Percentiles rank a stretch among this genome's conserved stretches.
phyloP scores from a whole-genome alignment of 768 basidiomycete genomes.

The Hysterangium stoloniferum region DNA sequence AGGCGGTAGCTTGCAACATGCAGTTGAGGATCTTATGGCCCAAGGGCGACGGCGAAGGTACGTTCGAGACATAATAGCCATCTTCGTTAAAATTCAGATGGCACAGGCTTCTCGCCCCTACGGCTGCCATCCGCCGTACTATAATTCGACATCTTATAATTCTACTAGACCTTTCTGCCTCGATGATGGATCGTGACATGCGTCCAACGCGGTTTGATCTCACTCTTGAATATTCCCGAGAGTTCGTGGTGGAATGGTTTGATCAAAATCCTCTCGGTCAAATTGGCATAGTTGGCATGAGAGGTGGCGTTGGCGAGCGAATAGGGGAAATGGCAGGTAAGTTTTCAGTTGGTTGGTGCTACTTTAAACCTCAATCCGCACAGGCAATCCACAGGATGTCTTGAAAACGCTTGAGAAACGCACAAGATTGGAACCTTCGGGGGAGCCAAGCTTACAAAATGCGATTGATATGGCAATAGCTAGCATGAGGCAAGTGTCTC shows the following conservation, averaged over 20 bases:
- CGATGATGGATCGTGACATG: conserved; percentile 96
- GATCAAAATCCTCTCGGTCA: conserved; percentile 99
- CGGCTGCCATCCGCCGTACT: conserved; percentile 81
- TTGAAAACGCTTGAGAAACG: conserved; percentile 77
- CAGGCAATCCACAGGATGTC: conserved; percentile 97
- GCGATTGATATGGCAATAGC: conserved; percentile 94
- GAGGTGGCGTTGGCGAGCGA: conserved; percentile 84
- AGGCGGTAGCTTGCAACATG: conserved; percentile 79
- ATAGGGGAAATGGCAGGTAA: conserved; percentile 89
- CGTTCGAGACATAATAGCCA: conserved; percentile 14
- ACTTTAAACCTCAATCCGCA: neutral
- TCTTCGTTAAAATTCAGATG: neutral
- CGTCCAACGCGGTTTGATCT: conserved; percentile 90
- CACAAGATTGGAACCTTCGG: conserved; percentile 79
- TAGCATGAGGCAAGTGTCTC: conserved; percentile 68
- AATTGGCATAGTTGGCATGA: conserved; percentile 90
- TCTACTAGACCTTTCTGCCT: conserved; percentile 81
- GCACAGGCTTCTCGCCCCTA: conserved; percentile 66
- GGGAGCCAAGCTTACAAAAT: conserved; percentile 95
- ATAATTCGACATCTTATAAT: conserved; percentile 95
- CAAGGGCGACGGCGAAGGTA: conserved; percentile 78
- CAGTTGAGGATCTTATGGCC: conserved; percentile 86
- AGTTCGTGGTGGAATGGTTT: conserved; percentile 95
- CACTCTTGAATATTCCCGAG: conserved; percentile 81
- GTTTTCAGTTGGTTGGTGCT: conserved; percentile 16